Percentiles rank a stretch among this genome's conserved stretches.
Conservation (phyloP, 2,329 filamentous ascomycete genomes). For the Cordyceps militaris region DNA sequence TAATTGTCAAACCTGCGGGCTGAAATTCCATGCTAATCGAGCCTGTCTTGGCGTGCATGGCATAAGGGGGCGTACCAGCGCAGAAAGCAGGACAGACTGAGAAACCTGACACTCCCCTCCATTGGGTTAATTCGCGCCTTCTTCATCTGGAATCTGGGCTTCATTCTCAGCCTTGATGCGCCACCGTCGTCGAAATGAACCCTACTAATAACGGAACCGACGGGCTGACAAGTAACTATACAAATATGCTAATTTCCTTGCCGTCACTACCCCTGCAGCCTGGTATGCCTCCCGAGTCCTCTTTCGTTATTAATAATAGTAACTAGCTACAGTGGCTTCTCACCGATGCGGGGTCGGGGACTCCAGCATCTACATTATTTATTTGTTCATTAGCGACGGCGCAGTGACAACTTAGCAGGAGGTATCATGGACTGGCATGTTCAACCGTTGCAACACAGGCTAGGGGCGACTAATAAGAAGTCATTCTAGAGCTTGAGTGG, state of each 20-base stretch:
- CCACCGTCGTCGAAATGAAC: not conserved
- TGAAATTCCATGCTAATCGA: not conserved
- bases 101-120: too few species aligned
- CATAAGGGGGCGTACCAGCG: not conserved
- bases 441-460: not conserved
- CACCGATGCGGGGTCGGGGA: too few species aligned
- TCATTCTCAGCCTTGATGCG: constrained; percentile 1
- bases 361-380: too few species aligned
- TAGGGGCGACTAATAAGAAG: not conserved
- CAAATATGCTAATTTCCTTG: not conserved
- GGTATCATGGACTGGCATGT: not conserved
- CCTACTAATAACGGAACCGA: not conserved
- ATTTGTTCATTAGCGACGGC: too few species aligned
- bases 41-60: not conserved
- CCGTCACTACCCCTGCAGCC: too few species aligned
- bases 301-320: too few species aligned
- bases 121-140: not conserved
- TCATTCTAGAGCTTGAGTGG: too few species aligned
- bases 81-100: not conserved
- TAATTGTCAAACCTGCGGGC: not conserved
- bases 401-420: too few species aligned
- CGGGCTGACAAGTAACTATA: not conserved
- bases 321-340: too few species aligned
- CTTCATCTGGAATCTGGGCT: constrained; percentile 7
- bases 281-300: too few species aligned